Conservation (phyloP, 331 rosid genomes). For the Quercus tomentella region DNA sequence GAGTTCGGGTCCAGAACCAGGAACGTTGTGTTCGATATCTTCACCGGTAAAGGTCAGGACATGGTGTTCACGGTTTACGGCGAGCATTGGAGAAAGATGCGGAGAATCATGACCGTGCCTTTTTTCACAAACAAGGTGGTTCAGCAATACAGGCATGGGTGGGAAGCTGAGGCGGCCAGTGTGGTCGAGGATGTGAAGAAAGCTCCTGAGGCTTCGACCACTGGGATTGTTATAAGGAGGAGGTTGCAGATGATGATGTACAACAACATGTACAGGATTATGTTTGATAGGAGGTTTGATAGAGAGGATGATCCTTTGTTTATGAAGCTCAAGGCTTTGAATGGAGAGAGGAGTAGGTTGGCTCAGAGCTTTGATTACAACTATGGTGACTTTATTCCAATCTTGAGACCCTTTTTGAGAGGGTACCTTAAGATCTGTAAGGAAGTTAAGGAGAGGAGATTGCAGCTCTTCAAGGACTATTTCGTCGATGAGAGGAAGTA, state of each 20-base stretch:
- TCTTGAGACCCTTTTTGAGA: slow-evolving; percentile 74
- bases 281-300: slow-evolving; percentile 77
- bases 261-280: slow-evolving; percentile 80
- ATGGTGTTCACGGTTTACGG: slow-evolving; percentile 96
- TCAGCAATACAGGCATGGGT: slow-evolving; percentile 65
- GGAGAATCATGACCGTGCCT: slow-evolving; percentile 88
- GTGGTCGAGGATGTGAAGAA: slow-evolving; percentile 69
- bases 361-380: slow-evolving; percentile 92
- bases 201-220: slow-evolving; percentile 32
- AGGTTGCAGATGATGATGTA: slow-evolving; percentile 82
- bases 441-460: slow-evolving; percentile 71
- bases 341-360: slow-evolving; percentile 72
- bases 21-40: slow-evolving; percentile 82
- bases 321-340: slow-evolving; percentile 46
- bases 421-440: slow-evolving; percentile 73
- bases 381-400: slow-evolving; percentile 79
- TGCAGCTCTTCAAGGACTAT: slow-evolving; percentile 74
- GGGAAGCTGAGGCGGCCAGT: slow-evolving; percentile 65
- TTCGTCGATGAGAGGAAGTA: slow-evolving; percentile 89
- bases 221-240: slow-evolving; percentile 51
- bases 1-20: slow-evolving; percentile 88
- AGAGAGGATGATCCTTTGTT: slow-evolving; percentile 74
- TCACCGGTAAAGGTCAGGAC: slow-evolving; percentile 83
- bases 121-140: slow-evolving; percentile 88
- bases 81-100: slow-evolving; percentile 91